Evolutionary conservation across 768 basidiomycete genomes (phyloP), one percentile per base, ranked within the genome.

Genomic region (Panellus pusillus): DNA sequence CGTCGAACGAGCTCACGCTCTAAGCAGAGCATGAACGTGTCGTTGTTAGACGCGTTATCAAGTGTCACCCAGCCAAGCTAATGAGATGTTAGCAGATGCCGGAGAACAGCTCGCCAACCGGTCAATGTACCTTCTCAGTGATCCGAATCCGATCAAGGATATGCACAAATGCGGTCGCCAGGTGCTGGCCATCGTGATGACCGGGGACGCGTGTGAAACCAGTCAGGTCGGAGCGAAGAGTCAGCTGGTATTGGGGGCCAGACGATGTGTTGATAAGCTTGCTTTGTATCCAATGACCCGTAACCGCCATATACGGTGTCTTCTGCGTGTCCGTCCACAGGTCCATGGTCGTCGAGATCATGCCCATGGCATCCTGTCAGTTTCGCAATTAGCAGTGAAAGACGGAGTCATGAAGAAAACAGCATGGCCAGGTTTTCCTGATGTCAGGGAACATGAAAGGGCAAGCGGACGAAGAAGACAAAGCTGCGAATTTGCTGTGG

Each of bases 301-400:
- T 78, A 0, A 75, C 66, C 11, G 72, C 77, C 72, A 77, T 75
- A 58, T 64, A 77, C 11, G 74, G 66, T 0, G 40, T 27, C 9
- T 69, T 59, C 40, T 74, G 71, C 5, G 59, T 54, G 42, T 77
- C 72, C 9, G 68, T 58, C 76, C 74, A 76, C 13, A 69, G 29
- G 54, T 74, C 73, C 31, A 59, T 70, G 0, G 75, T 75, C 2
- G 63, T 49, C 1, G 71, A 76, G 1, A 76, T 64, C 47, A 66
- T 70, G n/a, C 72, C 69, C 17, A 68, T 35, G 9, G 68, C 51
- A 37, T 59, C 44, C 72, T 24, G 38, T 51, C 8, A 47, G 38
- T n/a, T 9, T 3, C 12, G 20, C 32, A 18, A 13, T 15, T 32
- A 38, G 18, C 18, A 40, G 32, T 17, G 44, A 11, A 38, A 17